These are phyloP conservation scores for Bipolaris victoriae DNA, from an alignment of 2,329 filamentous ascomycete species.

Conservation along the genomic window DNA sequence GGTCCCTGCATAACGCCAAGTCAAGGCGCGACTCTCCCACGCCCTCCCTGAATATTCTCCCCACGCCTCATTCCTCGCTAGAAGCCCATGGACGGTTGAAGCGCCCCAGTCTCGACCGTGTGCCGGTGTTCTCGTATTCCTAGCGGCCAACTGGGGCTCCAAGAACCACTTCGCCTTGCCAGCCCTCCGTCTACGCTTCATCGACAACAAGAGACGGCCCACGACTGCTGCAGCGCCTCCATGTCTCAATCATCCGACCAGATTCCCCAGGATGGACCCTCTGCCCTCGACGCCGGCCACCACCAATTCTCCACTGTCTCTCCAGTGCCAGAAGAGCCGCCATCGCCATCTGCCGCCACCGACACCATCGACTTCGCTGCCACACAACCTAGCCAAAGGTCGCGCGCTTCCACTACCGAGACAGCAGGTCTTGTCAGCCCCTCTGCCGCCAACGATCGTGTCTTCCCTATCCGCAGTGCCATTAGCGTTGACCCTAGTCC, in stretches of 20 bases:
- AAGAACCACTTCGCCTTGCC: not conserved
- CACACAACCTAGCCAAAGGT: conserved; percentile 16
- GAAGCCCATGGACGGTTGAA: conserved; percentile 33
- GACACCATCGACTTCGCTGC: conserved; percentile 10
- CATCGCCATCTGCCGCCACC: conserved; percentile 12
- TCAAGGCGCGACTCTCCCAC: conserved; percentile 7
- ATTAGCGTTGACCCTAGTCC: conserved; percentile 69
- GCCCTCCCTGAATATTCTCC: conserved; percentile 1
- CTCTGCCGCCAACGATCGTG: conserved; percentile 60
- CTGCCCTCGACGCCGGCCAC: conserved; percentile 9
- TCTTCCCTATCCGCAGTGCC: conserved; percentile 83
- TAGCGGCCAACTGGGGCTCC: conserved; percentile 6
- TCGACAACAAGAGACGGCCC: not conserved
- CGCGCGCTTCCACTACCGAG: conserved; percentile 26
- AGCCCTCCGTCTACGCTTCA: conserved; percentile 3
- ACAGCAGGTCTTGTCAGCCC: conserved; percentile 47
- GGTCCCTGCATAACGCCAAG: conserved; percentile 35
- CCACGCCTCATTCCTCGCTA: conserved; percentile 7
- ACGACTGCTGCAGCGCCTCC: conserved; percentile 14
- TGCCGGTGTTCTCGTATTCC: conserved; percentile 11
- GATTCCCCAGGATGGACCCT: conserved; percentile 17
- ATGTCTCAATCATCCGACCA: conserved; percentile 39
- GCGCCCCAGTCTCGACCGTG: conserved; percentile 12
- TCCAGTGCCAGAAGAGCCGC: conserved; percentile 23
- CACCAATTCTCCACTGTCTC: conserved; percentile 19